Base-by-base conservation (phyloP, 306 rosid genomes). In the Pterocarpus santalinus region DNA sequence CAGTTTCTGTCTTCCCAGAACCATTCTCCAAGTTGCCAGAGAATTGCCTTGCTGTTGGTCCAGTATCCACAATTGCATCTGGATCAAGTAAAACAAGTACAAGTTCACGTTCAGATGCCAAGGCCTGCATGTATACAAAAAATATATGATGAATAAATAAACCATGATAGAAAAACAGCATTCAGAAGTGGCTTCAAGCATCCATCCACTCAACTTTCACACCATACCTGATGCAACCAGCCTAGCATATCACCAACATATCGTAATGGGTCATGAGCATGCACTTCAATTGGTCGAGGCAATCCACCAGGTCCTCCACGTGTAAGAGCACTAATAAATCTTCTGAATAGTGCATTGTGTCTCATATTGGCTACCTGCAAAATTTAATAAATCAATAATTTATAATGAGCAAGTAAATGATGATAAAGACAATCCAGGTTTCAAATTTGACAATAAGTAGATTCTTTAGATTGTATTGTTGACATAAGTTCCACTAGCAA, bases 201-300 rank as follows among this genome's bases (percentile, higher is more conserved):
- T 76, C 17, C 82, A 66, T 72, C 55, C 73, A 72, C 63, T 34
- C 68, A 74, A 61, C 44, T 75, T 78, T 62, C 78, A 82, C 74
- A 61, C 78, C 80, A 80, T 57, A 91, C 97, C 90, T 95, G 99
- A 90, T 95, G 99, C 72, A 95, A 81, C 98, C 98, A 95, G 57
- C 98, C 98, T 35, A 95, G 88, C 99, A 95, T 95, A 83, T 95
- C 97, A 57, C 98, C 93, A 16, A 95, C 97, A 85, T 95, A 95
- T 79, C 99, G 91, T 75, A 95, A 84, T 71, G 98, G 98, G 82
- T 95, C 99, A 85, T 95, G 97, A 73, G 99, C 99, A 74, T 95
- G 99, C 72, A 95, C 98, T 89, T 95, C 99, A 85, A 95, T 95
- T n/a, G 99, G 99, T 35, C 99, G 96, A 66, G 99, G 98, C 91